A percentile compares a stretch with the other conserved stretches of the same genome.
These are phyloP conservation scores for Noccaea bulbosa DNA, from an alignment of 345 rosid species.

Conservation along the genomic window DNA sequence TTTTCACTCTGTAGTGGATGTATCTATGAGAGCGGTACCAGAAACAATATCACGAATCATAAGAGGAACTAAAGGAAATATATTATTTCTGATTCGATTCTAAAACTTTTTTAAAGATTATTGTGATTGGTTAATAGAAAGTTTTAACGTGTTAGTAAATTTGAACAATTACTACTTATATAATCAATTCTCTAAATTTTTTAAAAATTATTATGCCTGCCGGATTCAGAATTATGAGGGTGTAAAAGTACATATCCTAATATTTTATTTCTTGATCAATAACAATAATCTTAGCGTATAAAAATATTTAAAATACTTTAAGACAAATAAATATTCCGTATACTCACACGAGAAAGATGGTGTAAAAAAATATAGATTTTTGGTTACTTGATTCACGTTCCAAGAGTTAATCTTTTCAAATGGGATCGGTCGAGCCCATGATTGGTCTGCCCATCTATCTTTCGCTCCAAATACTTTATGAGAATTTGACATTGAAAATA, in stretches of 20 bases:
- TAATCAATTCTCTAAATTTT: too few species aligned
- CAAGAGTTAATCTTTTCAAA: constrained; percentile 14
- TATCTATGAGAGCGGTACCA: constrained; percentile 16
- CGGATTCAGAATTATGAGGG: not conserved
- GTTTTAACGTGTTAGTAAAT: not conserved
- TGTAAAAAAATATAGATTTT: not conserved
- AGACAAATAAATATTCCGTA: not conserved
- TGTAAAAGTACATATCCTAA: not conserved
- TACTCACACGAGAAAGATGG: constrained; percentile 7
- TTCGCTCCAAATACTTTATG: not conserved
- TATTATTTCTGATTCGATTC: not conserved
- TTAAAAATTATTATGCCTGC: not conserved
- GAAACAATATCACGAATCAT: constrained; percentile 10
- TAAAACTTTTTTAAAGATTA: too few species aligned
- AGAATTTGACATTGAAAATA: not conserved
- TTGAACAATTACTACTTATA: not conserved
- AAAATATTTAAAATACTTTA: not conserved
- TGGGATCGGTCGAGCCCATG: constrained; percentile 13
- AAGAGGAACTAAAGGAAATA: not conserved
- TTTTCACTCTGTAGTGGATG: not conserved
- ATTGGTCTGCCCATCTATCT: not conserved
- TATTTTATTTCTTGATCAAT: not conserved
- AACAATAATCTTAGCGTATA: not conserved
- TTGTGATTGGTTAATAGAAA: too few species aligned
- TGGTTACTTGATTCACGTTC: constrained; percentile 18